phyloP scores from a whole-genome alignment of 768 basidiomycete genomes.

The Xerocomellus chrysenteron region DNA sequence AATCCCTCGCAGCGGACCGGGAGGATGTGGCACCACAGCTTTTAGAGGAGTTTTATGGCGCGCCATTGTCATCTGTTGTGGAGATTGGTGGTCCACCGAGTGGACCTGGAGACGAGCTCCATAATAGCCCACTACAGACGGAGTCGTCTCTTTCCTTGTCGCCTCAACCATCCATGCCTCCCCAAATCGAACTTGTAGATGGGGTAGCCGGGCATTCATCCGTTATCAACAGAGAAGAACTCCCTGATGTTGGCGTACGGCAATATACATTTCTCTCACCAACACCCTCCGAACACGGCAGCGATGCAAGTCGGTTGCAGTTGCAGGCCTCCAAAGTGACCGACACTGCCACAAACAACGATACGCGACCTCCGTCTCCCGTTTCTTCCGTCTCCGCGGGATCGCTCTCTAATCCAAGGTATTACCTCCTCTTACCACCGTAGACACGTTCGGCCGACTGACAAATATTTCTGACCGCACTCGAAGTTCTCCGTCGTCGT shows the following conservation, averaged over 20 bases:
- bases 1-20: neutral
- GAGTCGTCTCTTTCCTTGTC: conserved; percentile 1
- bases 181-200: neutral
- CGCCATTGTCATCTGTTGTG: neutral
- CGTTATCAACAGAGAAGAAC: neutral
- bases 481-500: neutral
- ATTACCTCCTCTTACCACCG: neutral
- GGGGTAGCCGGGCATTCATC: neutral
- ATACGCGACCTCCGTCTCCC: conserved; percentile 11
- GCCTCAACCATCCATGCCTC: neutral
- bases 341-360: neutral
- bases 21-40: neutral
- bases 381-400: conserved; percentile 11
- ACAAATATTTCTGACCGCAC: conserved; percentile 2
- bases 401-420: conserved; percentile 20
- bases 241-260: neutral
- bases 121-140: neutral
- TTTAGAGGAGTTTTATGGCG: neutral
- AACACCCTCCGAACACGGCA: conserved; percentile 31
- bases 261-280: conserved; percentile 20
- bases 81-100: neutral
- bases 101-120: neutral
- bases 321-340: neutral
- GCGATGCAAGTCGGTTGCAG: conserved; percentile 7
- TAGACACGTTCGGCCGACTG: neutral